These are phyloP conservation scores for Eimeria praecox DNA, from an alignment of 169 alveolate species.

Conservation along the genomic window DNA sequence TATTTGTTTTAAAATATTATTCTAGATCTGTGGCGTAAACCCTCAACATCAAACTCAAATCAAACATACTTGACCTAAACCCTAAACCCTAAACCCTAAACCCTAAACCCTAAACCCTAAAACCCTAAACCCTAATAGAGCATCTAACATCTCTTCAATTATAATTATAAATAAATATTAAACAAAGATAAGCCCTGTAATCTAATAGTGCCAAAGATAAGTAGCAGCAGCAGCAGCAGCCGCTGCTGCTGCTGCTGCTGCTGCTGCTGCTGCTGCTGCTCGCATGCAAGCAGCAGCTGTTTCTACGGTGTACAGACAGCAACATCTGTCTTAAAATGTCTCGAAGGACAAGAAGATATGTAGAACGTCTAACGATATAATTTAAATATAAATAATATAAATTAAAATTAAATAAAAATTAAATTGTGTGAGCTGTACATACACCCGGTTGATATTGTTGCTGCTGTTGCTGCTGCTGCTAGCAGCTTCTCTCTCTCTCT, in stretches of 20 bases:
- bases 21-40: not conserved
- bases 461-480: too few species aligned
- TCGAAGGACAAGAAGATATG: not conserved
- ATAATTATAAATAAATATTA: not conserved
- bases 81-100: constrained; percentile 10
- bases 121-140: not conserved
- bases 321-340: not conserved
- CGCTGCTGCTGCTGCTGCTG: constrained; percentile 42
- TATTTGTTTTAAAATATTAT: too few species aligned
- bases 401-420: too few species aligned
- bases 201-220: not conserved
- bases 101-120: constrained; percentile 15
- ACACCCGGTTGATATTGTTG: not conserved
- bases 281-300: constrained; percentile 16
- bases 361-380: not conserved
- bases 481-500: too few species aligned
- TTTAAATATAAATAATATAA: not conserved
- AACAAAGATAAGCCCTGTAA: not conserved
- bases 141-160: not conserved
- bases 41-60: not conserved
- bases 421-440: not conserved
- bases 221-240: constrained; percentile 31
- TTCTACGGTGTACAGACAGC: not conserved
- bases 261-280: constrained; percentile 49
- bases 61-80: too few species aligned